Evolutionary conservation across 129 eudicot species (phyloP), one percentile per base, ranked within the genome.

Genomic region (Escallonia herrerae): DNA sequence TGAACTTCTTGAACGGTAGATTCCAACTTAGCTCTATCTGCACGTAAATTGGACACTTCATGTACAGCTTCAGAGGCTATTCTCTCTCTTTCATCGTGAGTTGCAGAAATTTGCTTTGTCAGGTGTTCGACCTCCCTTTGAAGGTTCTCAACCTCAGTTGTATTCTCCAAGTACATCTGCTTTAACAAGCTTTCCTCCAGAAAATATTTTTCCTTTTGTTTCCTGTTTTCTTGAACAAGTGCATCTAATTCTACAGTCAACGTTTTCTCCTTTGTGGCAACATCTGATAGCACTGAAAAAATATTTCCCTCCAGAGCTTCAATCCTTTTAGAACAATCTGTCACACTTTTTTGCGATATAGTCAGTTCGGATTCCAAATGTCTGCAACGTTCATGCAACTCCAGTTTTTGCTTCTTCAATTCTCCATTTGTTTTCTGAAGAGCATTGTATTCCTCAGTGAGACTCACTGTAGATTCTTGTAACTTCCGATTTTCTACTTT

Each of bases 141-240:
- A 58, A 84, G 81, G 58, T 51, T 76, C 60, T 75, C 82, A 40
- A 75, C 68, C 69, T 84, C 91, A n/a, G 67, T 60, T 39, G 80
- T 79, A 74, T 79, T 84, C 79, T 83, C 95, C 64, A 78, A 47
- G 39, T 77, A 71, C 79, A 65, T 77, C 60, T 87, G 84, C 60
- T 87, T 73, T 52, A 80, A 43, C 77, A 81, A 66, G 77, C 76
- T 84, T 72, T 79, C 90, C 58, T 71, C 82, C 71, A 58, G 48
- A 42, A 53, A 57, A 48, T 80, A 63, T 50, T 82, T 88, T 66
- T 84, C 84, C 56, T 72, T 85, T 56, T 77, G 53, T 56, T 77
- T 51, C 80, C 81, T 73, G 41, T 82, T 80, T 71, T 80, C 86
- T 75, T 77, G 85, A 80, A 77, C 76, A 67, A 88, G 78, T 62